Evolutionary conservation across 208 protist genomes (phyloP).

Genomic region (Porcisia hertigi): DNA sequence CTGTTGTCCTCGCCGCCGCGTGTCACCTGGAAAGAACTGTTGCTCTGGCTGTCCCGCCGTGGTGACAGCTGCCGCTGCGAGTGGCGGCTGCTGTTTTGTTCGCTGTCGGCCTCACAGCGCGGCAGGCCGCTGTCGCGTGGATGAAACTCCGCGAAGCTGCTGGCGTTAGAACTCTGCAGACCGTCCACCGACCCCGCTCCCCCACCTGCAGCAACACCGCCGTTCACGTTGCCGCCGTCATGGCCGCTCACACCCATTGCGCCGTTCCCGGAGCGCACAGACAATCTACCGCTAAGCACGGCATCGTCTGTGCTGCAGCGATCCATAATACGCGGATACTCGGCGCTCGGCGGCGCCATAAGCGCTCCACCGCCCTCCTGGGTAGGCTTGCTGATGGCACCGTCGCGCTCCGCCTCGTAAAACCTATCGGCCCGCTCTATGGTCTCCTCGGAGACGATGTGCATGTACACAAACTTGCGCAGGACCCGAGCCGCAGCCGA

Average conservation of each 20-base stretch:
- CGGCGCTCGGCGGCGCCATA: slow-evolving; percentile 1
- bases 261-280: slow-evolving; percentile 16
- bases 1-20: slow-evolving; percentile 16
- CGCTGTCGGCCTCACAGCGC: background rate
- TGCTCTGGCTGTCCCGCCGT: slow-evolving; percentile 6
- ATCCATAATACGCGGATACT: slow-evolving; percentile 22
- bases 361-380: slow-evolving; percentile 4
- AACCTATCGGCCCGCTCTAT: slow-evolving; percentile 24
- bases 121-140: slow-evolving; percentile 1
- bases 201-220: background rate
- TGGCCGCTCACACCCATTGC: background rate
- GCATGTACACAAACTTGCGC: slow-evolving; percentile 35
- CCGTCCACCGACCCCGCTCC: slow-evolving; percentile 10
- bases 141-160: slow-evolving; percentile 20
- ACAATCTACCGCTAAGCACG: slow-evolving; percentile 17
- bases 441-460: slow-evolving; percentile 69
- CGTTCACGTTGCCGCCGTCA: slow-evolving; percentile 4
- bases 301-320: slow-evolving; percentile 13
- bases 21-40: background rate
- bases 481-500: slow-evolving; percentile 39
- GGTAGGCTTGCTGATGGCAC: slow-evolving; percentile 14
- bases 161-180: slow-evolving; percentile 21
- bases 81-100: slow-evolving; percentile 3
- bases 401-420: slow-evolving; percentile 20
- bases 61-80: slow-evolving; percentile 12